Base-by-base conservation (phyloP, 495 filamentous ascomycete genomes). In the Daldinia childiae region DNA sequence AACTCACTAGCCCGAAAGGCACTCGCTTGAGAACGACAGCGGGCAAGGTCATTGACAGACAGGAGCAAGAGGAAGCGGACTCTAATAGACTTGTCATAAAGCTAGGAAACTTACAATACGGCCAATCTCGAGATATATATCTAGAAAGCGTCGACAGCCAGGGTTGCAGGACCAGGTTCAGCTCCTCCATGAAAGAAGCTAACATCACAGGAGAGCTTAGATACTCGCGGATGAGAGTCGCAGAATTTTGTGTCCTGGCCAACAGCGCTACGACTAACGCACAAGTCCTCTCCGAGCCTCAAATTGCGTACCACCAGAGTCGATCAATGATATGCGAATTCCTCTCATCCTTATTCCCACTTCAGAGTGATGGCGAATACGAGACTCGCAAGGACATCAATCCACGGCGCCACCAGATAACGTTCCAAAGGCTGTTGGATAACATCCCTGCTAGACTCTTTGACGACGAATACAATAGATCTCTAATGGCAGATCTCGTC, bases 71-170 rank as follows among this genome's bases (percentile, higher is more conserved):
- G 3, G 58, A 69, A 30, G 39, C 15, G 1, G 51, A 39, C 17
- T 54, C 41, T 19, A 65, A 8, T n/a, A 43, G 29, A 19, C 67
- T 84, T 6, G 78, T 64, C 29, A 76, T 85, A 58, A 29, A 61
- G 8, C 75, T 85, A 29, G 74, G 74, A 41, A 82, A 78, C 66
- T 52, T 85, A 17, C 81, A 84, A 68, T 85, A 84, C 59, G 82
- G 81, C 63, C 83, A 85, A 39, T 81, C 82, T 3, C 74, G 82
- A 9, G 83, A 84, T 64, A 78, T 85, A 56, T 82, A 77, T 61
- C 76, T 84, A 29, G 57, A 69, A 32, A 55, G 34, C 21, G 15
- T 63, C 1, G 66, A 74, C 17, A 15, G 4, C 12, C n/a, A 66
- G 30, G 57, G 66, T 0, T 11, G 12, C 1, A 59, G 29, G 30